phyloP scores from a whole-genome alignment of 192 early-diverging fungal species.

The Spinellus fusiger region DNA sequence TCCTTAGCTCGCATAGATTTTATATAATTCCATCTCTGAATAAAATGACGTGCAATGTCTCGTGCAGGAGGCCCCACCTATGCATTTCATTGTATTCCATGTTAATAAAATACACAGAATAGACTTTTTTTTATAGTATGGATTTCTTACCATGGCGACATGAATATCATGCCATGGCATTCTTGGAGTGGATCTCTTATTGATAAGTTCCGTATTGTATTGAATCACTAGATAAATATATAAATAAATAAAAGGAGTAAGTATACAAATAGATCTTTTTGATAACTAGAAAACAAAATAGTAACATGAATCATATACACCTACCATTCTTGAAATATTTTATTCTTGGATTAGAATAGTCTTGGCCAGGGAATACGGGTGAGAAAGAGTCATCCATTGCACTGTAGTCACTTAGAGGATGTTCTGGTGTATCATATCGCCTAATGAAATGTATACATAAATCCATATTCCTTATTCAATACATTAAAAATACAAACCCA shows the following conservation, averaged over 20 bases:
- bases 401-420: slow-evolving; percentile 69
- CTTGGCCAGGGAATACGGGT: slow-evolving; percentile 67
- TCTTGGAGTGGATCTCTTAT: slow-evolving; percentile 45
- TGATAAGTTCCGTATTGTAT: slow-evolving; percentile 31
- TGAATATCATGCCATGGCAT: slow-evolving; percentile 94
- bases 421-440: slow-evolving; percentile 76
- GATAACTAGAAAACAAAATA: too few species aligned
- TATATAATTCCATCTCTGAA: slow-evolving; percentile 86
- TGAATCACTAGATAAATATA: slow-evolving; percentile 17
- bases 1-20: slow-evolving; percentile 59
- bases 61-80: slow-evolving; percentile 64
- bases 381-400: slow-evolving; percentile 24
- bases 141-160: slow-evolving; percentile 53
- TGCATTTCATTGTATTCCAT: neutral
- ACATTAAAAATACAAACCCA: slow-evolving; percentile 40
- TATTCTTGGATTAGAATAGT: slow-evolving; percentile 87
- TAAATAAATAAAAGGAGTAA: neutral
- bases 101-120: neutral
- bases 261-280: neutral
- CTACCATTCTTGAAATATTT: slow-evolving; percentile 64
- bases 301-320: neutral
- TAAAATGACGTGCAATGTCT: slow-evolving; percentile 83
- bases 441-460: slow-evolving; percentile 29
- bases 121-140: neutral
- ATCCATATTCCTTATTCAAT: neutral